These are phyloP conservation scores for Trichosporon faecale DNA, from an alignment of 1,284 basidiomycete genomes.

Conservation along the genomic window DNA sequence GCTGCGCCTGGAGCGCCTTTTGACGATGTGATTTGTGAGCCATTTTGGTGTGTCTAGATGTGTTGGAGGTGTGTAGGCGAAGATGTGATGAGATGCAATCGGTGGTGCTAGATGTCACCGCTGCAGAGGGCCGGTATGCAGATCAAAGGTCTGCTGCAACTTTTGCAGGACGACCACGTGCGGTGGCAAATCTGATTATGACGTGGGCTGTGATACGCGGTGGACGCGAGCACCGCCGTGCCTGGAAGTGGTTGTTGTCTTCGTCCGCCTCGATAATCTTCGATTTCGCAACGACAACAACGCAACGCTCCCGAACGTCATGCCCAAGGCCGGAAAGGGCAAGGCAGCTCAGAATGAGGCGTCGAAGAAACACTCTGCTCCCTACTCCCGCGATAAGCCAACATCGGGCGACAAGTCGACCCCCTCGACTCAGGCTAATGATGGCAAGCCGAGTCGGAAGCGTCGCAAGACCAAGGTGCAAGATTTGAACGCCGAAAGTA, in stretches of 20 bases:
- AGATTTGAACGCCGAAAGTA: background rate
- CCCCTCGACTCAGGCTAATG: background rate
- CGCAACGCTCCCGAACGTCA: background rate
- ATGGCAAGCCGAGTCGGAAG: background rate
- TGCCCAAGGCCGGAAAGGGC: constrained; percentile 14
- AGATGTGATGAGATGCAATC: background rate
- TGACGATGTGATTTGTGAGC: constrained; percentile 53
- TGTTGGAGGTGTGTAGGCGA: background rate
- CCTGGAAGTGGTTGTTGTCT: background rate
- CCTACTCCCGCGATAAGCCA: background rate
- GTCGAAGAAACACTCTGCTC: background rate
- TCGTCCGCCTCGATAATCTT: too few relatives aligned
- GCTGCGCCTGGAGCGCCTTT: constrained; percentile 51
- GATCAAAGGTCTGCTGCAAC: constrained; percentile 10
- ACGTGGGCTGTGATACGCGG: background rate
- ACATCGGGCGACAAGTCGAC: background rate
- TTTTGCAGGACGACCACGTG: constrained; percentile 15
- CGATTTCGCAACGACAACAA: background rate
- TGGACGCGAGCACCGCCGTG: background rate
- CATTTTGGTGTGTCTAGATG: constrained; percentile 30
- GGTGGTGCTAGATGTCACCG: background rate
- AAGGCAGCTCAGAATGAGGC: background rate
- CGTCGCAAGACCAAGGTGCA: background rate
- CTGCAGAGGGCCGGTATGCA: background rate
- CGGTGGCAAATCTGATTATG: constrained; percentile 14